Evolutionary conservation across 106 monocot genomes (phyloP), one percentile per base, ranked within the genome.

Genomic region (Posidonia australis): DNA sequence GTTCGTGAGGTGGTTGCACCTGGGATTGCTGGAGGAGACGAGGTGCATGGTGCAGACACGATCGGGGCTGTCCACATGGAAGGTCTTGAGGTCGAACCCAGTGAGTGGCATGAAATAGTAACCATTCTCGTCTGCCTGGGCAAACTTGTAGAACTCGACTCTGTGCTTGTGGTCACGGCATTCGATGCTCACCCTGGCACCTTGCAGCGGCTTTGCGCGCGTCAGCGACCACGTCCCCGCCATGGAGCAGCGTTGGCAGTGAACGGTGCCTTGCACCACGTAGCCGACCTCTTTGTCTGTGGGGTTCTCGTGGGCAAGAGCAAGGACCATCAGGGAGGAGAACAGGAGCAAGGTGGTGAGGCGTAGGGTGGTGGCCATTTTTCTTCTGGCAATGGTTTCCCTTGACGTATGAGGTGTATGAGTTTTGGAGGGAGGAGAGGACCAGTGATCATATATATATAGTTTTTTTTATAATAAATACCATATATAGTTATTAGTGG

Each of bases 1-100:
- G 24, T 71, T 71, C 32, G 71, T 62, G 49, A 71, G 62, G 36
- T 48, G 36, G 46, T 71, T 52, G 62, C 71, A 71, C 10, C 17
- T 32, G 28, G 11, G 60, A 36, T 71, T 51, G n/a, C 27, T 10
- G 25, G 71, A 71, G 20, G 71, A 41, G 17, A 71, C 29, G 60
- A 71, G 62, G 31, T 51, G 60, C 29, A 70, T 47, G 0, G 6
- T 58, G 70, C 70, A 70, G 31, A 59, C 58, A 20, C 29, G 18
- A 27, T 23, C 22, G 19, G 62, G 57, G 3, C 19, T 17, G 55
- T 58, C 44, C 47, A 61, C 36, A 13, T 27, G 14, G 59, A 18
- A 4, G 26, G 25, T 19, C 24, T 45, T 45, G 21, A 46, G 44
- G 46, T 54, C 47, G 5, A 70, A 29, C 18, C 70, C 58, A 5